A percentile compares a stretch with the other conserved stretches of the same genome.
These are phyloP conservation scores for Plectosphaerella sp. DNA, from an alignment of 2,329 filamentous ascomycete genomes.

Conservation along the genomic window DNA sequence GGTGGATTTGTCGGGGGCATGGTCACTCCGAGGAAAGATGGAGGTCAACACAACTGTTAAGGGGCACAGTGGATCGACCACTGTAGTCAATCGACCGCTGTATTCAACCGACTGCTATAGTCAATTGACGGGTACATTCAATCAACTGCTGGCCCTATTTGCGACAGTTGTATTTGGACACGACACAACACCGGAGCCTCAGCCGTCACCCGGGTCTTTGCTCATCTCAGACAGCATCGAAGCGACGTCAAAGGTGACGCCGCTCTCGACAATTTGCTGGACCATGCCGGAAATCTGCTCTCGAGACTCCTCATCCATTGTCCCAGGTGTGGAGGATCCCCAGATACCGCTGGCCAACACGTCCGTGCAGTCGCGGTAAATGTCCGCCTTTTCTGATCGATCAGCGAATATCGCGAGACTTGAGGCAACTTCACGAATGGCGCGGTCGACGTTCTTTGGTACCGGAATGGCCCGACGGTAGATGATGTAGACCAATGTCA, in stretches of 20 bases:
- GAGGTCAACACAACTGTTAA: neutral
- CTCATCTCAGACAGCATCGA: neutral
- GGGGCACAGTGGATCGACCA: no score
- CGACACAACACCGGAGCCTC: no score
- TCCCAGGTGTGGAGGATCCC: neutral
- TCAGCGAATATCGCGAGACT: conserved; percentile 1
- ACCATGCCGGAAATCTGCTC: neutral
- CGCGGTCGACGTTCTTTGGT: neutral
- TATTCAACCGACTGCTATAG: no score
- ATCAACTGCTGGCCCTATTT: no score
- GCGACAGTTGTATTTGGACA: no score
- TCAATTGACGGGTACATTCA: no score
- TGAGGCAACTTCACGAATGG: neutral
- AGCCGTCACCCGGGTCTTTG: no score
- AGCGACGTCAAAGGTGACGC: neutral
- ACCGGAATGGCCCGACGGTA: neutral
- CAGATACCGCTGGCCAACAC: neutral
- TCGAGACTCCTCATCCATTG: neutral
- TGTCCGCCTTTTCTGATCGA: neutral
- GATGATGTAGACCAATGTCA: neutral
- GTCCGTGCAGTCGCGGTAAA: neutral
- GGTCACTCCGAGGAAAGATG: no score
- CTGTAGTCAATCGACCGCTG: no score
- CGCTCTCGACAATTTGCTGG: neutral
- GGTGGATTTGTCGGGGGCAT: no score